phyloP scores from a whole-genome alignment of 352 stramenopile species.

The Globisporangium middletonii region DNA sequence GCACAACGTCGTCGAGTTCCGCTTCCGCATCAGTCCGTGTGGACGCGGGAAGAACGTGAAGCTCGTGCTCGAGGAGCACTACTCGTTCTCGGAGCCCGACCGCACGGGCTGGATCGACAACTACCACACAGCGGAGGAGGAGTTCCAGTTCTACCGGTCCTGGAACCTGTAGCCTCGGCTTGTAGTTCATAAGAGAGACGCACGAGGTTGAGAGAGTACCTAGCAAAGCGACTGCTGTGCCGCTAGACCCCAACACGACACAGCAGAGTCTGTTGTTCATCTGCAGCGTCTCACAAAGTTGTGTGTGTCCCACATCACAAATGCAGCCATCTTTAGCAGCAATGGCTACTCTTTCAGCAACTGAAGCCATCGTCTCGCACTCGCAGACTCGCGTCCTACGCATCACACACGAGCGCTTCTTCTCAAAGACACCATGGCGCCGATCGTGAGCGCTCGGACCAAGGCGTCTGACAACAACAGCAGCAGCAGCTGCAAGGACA shows the following conservation, averaged over 20 bases:
- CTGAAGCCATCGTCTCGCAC: too few relatives aligned
- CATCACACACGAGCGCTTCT: too few relatives aligned
- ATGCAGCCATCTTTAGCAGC: too few relatives aligned
- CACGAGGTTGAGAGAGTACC: not conserved
- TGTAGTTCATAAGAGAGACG: not conserved
- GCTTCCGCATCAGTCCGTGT: constrained; percentile 40
- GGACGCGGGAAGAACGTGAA: constrained; percentile 48
- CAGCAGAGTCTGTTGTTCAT: too few relatives aligned
- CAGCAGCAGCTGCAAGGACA: not conserved
- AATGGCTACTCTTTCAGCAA: too few relatives aligned
- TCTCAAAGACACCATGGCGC: constrained; percentile 7
- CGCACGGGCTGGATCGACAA: constrained; percentile 58
- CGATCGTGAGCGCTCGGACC: constrained; percentile 9
- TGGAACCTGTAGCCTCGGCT: constrained; percentile 37
- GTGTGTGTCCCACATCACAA: too few relatives aligned
- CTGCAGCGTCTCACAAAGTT: too few relatives aligned
- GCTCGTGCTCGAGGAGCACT: constrained; percentile 65
- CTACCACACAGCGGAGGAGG: constrained; percentile 66
- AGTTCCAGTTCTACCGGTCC: constrained; percentile 72
- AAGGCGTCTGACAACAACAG: constrained; percentile 13
- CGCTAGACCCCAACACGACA: too few relatives aligned
- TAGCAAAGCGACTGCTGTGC: too few relatives aligned
- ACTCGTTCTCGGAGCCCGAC: constrained; percentile 60
- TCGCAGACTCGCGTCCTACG: too few relatives aligned
- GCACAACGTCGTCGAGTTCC: constrained; percentile 69